Evolutionary conservation across 495 filamentous ascomycete genomes (phyloP), one percentile per base, ranked within the genome.

Genomic region (Sporormia fimetaria): DNA sequence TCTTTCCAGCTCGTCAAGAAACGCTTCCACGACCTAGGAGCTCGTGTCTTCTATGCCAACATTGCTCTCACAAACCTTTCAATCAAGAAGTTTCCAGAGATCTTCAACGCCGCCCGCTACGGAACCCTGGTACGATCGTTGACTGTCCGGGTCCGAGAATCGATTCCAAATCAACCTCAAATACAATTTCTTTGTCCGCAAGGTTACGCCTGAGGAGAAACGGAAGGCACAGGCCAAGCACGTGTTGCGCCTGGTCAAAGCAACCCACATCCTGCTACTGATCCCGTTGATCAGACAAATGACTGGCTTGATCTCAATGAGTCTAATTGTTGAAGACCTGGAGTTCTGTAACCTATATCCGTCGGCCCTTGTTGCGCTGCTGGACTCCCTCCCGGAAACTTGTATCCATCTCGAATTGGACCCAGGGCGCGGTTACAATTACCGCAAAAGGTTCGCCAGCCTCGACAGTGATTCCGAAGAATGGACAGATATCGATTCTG

Each of bases 331-430:
- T 6, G 6, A 32, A 14, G 29, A 32, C 6, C 6, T 14, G 29
- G 29, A 9, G 29, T 8, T 30, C 24, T 3, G 15, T 40, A 5
- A 24, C 37, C n/a, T n/a, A n/a, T n/a, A n/a, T 7, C 37, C 25
- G n/a, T 6, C 24, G 11, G n/a, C 15, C 7, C 7, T 40, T 4
- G 17, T 30, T 17, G 26, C 37, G 7, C 24, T 40, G 21, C 37
- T 40, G 14, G 26, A 30, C 10, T 24, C 27, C 7, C 15, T 42
- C 9, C 39, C 39, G n/a, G 39, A 42, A 25, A 33, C 8, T 16
- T 42, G 39, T 21, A 42, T 16, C 5, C 21, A 33, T 25, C 29
- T 42, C 17, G 39, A 42, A 25, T 12, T 42, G n/a, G 39, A 42
- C 26, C n/a, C n/a, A n/a, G n/a, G n/a, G n/a, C n/a, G n/a, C n/a